Base-by-base conservation (phyloP, 345 rosid species). In the Brassica incana region DNA sequence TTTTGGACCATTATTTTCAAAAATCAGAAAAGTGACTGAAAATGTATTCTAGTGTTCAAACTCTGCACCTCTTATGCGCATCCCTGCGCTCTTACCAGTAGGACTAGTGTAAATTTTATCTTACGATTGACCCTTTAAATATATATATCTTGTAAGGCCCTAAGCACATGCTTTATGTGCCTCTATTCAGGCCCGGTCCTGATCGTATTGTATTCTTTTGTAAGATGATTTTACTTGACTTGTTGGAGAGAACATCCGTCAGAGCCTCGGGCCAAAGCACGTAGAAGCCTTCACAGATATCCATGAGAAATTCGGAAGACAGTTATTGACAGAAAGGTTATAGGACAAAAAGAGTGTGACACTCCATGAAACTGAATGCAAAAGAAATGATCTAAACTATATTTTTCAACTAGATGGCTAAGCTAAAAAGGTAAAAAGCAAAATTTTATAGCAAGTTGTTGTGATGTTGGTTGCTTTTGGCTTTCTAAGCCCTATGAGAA, bases 201-300 rank as follows among this genome's bases (percentile, higher is more conserved):
- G 32, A 23, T 52, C 29, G 3, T 78, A 65, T 64, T 33, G 32
- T 65, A 38, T 40, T 65, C 67, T 16, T 65, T 59, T 73, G 35
- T 66, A 23, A 52, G 91, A 86, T 92, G 72, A 89, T 90, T 71
- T 32, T 92, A 87, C 82, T 88, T 90, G 92, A 91, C 89, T 5
- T 87, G 88, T 20, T 89, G 91, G 88, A 91, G 83, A 80, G 91
- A 91, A 16, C 94, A 92, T 81, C 76, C 81, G 35, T 87, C 92
- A 4, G 97, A 90, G 75, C 93, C 88, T 85, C 65, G 77, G 80
- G 78, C 71, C 58, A 35, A 18, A 64, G 27, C 43, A 10, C 38
- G 5, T 33, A 63, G 40, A 58, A 77, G 54, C 54, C 80, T 77
- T 70, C 40, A 33, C 64, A 8, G 16, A 56, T 66, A 75, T 27